Conservation (phyloP, 2,329 filamentous ascomycete genomes). For the Fusarium nurragi region DNA sequence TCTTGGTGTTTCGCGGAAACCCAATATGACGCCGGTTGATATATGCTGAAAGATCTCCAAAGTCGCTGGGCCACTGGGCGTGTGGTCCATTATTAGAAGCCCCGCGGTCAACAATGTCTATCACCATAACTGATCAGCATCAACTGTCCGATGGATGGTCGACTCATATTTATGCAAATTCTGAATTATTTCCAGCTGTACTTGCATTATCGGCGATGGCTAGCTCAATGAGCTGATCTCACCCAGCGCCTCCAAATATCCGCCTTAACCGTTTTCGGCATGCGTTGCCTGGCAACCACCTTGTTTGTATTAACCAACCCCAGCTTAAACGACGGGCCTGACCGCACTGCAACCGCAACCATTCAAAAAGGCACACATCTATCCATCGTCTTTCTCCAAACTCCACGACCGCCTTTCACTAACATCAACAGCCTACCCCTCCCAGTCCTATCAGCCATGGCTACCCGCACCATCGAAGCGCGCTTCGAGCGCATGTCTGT, state of each 20-base stretch:
- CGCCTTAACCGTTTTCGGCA: not conserved
- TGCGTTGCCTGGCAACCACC: constrained; percentile 24
- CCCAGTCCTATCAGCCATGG: constrained; percentile 58
- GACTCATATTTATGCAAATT: not conserved
- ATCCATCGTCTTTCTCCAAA: constrained; percentile 22
- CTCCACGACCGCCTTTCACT: constrained; percentile 27
- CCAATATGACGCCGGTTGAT: too few species aligned
- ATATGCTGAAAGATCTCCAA: too few species aligned
- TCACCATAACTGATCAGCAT: not conserved
- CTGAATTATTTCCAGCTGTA: not conserved
- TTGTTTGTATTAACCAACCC: constrained; percentile 26
- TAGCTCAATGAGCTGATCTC: constrained; percentile 2
- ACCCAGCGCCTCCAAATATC: constrained; percentile 4
- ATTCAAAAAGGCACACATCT: constrained; percentile 23
- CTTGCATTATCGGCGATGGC: not conserved
- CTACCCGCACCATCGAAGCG: constrained; percentile 81
- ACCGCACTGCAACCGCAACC: constrained; percentile 21
- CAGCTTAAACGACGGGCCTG: constrained; percentile 17
- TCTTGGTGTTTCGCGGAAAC: too few species aligned
- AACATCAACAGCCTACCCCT: constrained; percentile 33
- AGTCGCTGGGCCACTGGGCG: too few species aligned
- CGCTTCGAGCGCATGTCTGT: constrained; percentile 91
- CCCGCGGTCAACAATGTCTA: not conserved
- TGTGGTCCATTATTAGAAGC: not conserved
- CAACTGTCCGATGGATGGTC: not conserved